phyloP scores from a whole-genome alignment of 371 early-diverging fungal genomes.

The Parasitella parasitica region DNA sequence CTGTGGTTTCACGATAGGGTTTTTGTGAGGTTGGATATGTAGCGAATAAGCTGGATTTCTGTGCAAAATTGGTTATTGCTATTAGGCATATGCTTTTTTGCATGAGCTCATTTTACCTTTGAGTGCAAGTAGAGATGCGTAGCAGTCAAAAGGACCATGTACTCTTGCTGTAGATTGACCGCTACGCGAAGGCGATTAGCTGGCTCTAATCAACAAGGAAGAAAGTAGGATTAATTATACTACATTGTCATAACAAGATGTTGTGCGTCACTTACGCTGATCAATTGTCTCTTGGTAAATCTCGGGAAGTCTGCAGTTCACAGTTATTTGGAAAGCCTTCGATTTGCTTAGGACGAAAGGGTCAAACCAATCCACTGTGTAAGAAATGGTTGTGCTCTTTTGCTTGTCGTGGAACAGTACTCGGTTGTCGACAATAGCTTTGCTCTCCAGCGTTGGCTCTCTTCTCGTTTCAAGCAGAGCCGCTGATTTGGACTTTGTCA shows the following conservation, averaged over 20 bases:
- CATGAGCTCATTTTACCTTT: neutral
- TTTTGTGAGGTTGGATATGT: neutral
- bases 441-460: neutral
- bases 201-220: neutral
- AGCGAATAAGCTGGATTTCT: neutral
- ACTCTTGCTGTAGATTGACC: neutral
- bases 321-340: neutral
- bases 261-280: too few relatives aligned
- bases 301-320: neutral
- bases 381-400: neutral
- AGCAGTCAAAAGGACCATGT: neutral
- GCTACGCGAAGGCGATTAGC: neutral
- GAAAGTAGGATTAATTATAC: too few relatives aligned
- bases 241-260: too few relatives aligned
- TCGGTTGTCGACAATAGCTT: neutral
- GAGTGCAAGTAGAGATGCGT: neutral
- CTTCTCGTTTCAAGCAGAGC: neutral
- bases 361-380: neutral
- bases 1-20: neutral
- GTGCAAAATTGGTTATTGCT: neutral
- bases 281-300: neutral
- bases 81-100: neutral
- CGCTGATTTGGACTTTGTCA: neutral
- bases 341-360: neutral
- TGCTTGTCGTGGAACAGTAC: neutral